phyloP scores from a whole-genome alignment of 768 basidiomycete species.

The Tubosaeta sp. region DNA sequence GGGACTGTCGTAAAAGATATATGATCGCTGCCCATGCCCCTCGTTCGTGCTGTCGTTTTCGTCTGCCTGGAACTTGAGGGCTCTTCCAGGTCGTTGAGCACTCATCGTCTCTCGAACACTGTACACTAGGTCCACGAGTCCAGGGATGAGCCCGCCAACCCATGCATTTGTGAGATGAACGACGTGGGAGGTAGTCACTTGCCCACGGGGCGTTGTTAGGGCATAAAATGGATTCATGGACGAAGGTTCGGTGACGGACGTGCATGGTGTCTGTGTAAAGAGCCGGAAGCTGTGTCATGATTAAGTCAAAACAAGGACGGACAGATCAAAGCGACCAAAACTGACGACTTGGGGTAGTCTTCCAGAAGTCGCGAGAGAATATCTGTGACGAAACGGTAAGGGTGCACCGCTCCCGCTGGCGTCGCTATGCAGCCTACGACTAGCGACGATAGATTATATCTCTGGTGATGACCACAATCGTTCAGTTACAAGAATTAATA shows the following conservation, averaged over 20 bases:
- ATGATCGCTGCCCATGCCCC: conserved; percentile 46
- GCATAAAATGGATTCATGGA: conserved; percentile 30
- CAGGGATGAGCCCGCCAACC: conserved; percentile 42
- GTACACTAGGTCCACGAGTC: conserved; percentile 30
- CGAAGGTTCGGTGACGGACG: conserved; percentile 30
- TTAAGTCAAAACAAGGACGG: background rate
- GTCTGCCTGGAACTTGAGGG: conserved; percentile 18
- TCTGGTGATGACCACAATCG: conserved; percentile 32
- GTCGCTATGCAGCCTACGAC: conserved; percentile 50
- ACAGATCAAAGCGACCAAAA: conserved; percentile 6
- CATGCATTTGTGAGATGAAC: conserved; percentile 58
- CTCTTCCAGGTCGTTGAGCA: conserved; percentile 53
- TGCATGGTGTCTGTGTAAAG: conserved; percentile 43
- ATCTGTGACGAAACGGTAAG: conserved; percentile 64
- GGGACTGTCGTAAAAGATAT: conserved; percentile 50
- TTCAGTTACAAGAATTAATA: background rate
- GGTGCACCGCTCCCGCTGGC: conserved; percentile 59
- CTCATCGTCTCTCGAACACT: conserved; percentile 54
- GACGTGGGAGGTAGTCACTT: conserved; percentile 37
- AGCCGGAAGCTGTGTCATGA: conserved; percentile 32
- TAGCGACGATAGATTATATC: conserved; percentile 42
- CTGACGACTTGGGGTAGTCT: conserved; percentile 40
- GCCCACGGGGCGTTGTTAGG: conserved; percentile 41
- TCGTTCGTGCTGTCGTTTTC: conserved; percentile 7
- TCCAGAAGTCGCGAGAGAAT: conserved; percentile 50